Conservation (phyloP, 2,329 filamentous ascomycete genomes). For the Cercospora sojina region DNA sequence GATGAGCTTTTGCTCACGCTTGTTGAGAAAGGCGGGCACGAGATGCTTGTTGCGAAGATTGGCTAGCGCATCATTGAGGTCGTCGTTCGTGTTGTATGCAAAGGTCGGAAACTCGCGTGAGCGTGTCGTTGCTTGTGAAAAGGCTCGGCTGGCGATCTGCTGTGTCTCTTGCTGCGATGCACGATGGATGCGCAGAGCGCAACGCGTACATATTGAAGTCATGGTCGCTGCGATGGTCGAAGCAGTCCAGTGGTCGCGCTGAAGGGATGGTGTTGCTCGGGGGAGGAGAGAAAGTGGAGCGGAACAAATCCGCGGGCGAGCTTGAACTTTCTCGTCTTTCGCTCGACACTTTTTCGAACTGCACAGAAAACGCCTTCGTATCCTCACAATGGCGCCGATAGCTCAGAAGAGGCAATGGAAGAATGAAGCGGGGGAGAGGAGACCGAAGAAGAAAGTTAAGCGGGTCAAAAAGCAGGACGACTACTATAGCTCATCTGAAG, state of each 20-base stretch:
- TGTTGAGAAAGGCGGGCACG: conserved; percentile 46
- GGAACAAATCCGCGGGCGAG: conserved; percentile 1
- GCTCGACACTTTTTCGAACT: neutral
- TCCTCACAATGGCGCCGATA: conserved; percentile 28
- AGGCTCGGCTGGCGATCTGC: conserved; percentile 25
- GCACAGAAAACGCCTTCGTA: neutral
- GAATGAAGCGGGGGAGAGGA: conserved; percentile 58
- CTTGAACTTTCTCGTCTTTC: conserved; percentile 5
- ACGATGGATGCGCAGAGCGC: conserved; percentile 36
- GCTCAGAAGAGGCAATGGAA: conserved; percentile 44
- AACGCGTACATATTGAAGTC: conserved; percentile 35
- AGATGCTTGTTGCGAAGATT: conserved; percentile 47
- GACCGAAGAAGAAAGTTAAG: conserved; percentile 54
- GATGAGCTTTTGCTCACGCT: conserved; percentile 45
- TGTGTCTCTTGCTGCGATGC: conserved; percentile 24
- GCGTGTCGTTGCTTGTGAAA: conserved; percentile 27
- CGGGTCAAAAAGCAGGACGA: conserved; percentile 61
- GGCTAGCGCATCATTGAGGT: conserved; percentile 44
- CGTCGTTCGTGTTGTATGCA: conserved; percentile 42
- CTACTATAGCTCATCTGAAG: conserved; percentile 65
- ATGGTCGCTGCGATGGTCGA: conserved; percentile 10
- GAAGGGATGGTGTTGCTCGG: conserved; percentile 1
- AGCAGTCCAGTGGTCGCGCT: neutral
- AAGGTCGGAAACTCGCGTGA: conserved; percentile 42
- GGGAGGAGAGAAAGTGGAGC: neutral